Evolutionary conservation across 208 protist genomes (phyloP).

Genomic region (Blastocrithidia nonstop): DNA sequence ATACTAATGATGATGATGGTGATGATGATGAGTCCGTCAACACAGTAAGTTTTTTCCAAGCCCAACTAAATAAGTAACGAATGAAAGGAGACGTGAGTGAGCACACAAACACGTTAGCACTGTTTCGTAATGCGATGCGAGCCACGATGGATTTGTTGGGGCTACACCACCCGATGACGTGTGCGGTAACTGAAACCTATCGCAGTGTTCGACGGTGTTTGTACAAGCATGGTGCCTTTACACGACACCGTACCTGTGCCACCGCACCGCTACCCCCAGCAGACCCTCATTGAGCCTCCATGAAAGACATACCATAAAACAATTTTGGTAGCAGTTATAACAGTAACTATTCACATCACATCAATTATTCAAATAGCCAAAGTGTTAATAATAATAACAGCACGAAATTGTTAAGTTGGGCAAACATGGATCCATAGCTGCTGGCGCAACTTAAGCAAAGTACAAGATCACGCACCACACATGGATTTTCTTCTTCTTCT

Average conservation of each 20-base stretch:
- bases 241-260: constrained; percentile 55
- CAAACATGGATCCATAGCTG: too few species aligned
- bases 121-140: constrained; percentile 79
- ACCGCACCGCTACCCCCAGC: constrained; percentile 41
- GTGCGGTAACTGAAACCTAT: constrained; percentile 46
- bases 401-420: too few species aligned
- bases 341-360: constrained; percentile 17
- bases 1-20: too few species aligned
- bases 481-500: too few species aligned
- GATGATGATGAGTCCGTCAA: too few species aligned
- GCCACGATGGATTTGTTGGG: constrained; percentile 69
- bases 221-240: constrained; percentile 41
- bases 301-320: too few species aligned
- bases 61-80: too few species aligned
- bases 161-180: constrained; percentile 61
- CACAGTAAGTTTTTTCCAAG: too few species aligned
- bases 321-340: constrained; percentile 21
- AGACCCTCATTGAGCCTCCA: constrained; percentile 52
- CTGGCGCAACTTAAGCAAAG: too few species aligned
- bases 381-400: too few species aligned
- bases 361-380: constrained; percentile 27
- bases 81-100: constrained; percentile 29
- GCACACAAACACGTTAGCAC: constrained; percentile 40
- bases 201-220: constrained; percentile 42
- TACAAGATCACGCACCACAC: too few species aligned